A percentile compares a stretch with the other conserved stretches of the same genome.
These are phyloP conservation scores for Cercospora sp. DNA, from an alignment of 2,329 filamentous ascomycete genomes.

Conservation along the genomic window DNA sequence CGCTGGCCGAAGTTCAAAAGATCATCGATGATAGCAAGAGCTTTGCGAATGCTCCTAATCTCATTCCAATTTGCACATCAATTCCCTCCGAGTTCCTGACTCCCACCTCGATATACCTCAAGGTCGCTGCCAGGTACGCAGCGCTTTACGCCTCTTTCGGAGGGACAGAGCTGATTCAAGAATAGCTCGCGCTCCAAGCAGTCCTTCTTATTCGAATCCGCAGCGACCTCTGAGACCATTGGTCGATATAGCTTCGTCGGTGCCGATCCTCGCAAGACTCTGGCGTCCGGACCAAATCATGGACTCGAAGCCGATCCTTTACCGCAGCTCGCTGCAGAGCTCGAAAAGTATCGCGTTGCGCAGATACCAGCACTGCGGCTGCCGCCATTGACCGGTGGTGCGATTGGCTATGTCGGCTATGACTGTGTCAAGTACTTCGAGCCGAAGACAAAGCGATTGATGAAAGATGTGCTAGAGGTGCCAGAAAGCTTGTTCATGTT, in stretches of 20 bases:
- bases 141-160: not conserved
- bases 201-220: conserved; percentile 95
- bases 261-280: conserved; percentile 72
- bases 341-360: conserved; percentile 75
- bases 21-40: conserved; percentile 55
- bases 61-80: conserved; percentile 79
- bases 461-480: conserved; percentile 84
- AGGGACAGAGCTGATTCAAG: conserved; percentile 4
- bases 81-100: conserved; percentile 92
- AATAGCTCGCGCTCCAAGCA: conserved; percentile 64
- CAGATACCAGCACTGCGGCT: conserved; percentile 79
- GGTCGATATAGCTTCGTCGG: conserved; percentile 95
- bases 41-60: conserved; percentile 65
- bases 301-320: conserved; percentile 82
- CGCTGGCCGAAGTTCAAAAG: conserved; percentile 60
- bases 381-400: conserved; percentile 85
- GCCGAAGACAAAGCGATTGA: conserved; percentile 80
- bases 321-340: conserved; percentile 75
- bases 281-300: conserved; percentile 85
- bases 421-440: conserved; percentile 98
- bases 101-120: conserved; percentile 91
- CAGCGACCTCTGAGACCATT: conserved; percentile 85
- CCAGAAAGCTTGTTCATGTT: conserved; percentile 97
- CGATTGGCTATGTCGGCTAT: conserved; percentile 95
- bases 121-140: conserved; percentile 72